Conservation (phyloP, 2,329 filamentous ascomycete species). For the Alternaria sp. region DNA sequence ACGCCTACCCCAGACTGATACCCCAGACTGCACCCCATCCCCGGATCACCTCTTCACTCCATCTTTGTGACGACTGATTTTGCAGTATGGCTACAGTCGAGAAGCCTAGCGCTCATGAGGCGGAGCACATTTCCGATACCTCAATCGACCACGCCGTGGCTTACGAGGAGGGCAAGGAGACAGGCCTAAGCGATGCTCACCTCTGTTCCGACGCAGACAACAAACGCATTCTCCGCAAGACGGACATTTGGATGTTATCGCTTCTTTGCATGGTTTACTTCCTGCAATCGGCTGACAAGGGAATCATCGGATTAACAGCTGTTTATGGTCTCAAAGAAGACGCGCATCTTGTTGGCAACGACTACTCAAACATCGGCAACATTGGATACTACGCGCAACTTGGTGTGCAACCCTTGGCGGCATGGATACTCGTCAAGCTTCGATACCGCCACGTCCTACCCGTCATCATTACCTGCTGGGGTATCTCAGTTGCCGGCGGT, state of each 20-base stretch:
- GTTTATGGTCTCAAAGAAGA: slow-evolving; percentile 60
- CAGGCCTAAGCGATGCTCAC: slow-evolving; percentile 24
- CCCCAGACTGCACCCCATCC: slow-evolving; percentile 15
- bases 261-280: slow-evolving; percentile 38
- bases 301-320: slow-evolving; percentile 57
- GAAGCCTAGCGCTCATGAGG: slow-evolving; percentile 19
- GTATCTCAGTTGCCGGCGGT: slow-evolving; percentile 43
- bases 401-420: slow-evolving; percentile 60
- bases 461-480: slow-evolving; percentile 58
- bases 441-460: slow-evolving; percentile 31
- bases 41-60: slow-evolving; percentile 8
- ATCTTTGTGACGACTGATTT: not conserved
- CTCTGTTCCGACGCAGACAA: slow-evolving; percentile 31
- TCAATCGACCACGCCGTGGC: slow-evolving; percentile 24
- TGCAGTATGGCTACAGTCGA: slow-evolving; percentile 24
- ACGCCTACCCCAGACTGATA: slow-evolving; percentile 8
- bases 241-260: slow-evolving; percentile 32
- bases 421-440: slow-evolving; percentile 59
- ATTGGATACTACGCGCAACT: slow-evolving; percentile 62
- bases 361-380: slow-evolving; percentile 59
- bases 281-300: slow-evolving; percentile 58
- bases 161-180: slow-evolving; percentile 29
- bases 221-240: slow-evolving; percentile 34
- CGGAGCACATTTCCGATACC: slow-evolving; percentile 22
- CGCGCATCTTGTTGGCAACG: slow-evolving; percentile 51